Evolutionary conservation across 441 rosid species (phyloP).

Genomic region (Breynia disticha): DNA sequence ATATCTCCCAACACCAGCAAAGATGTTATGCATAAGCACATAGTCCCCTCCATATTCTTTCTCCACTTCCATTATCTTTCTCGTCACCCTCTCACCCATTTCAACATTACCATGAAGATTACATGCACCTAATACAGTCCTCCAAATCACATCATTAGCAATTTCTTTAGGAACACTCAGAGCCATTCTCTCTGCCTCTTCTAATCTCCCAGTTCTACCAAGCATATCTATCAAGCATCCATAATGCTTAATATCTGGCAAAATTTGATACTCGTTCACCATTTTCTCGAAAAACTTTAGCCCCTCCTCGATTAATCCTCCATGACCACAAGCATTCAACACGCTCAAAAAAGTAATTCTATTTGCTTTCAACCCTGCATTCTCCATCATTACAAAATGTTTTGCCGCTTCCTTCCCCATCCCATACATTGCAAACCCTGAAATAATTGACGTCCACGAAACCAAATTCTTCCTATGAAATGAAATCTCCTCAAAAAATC

Average conservation of each 20-base stretch:
- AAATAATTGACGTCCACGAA: slow-evolving; percentile 76
- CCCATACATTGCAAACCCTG: slow-evolving; percentile 73
- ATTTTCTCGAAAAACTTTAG: slow-evolving; percentile 53
- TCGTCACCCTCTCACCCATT: slow-evolving; percentile 63
- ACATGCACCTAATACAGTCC: slow-evolving; percentile 79
- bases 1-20: slow-evolving; percentile 58
- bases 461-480: slow-evolving; percentile 46
- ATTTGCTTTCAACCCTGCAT: slow-evolving; percentile 45
- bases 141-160: slow-evolving; percentile 53
- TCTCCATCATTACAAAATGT: slow-evolving; percentile 50
- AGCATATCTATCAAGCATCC: slow-evolving; percentile 80
- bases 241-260: slow-evolving; percentile 57
- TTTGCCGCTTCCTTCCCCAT: slow-evolving; percentile 63
- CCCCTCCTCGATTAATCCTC: slow-evolving; percentile 73
- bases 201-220: slow-evolving; percentile 70
- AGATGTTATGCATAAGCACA: slow-evolving; percentile 61
- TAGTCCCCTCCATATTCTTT: slow-evolving; percentile 73
- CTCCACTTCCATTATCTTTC: slow-evolving; percentile 60
- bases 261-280: slow-evolving; percentile 37
- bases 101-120: slow-evolving; percentile 61
- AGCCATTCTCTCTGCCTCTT: slow-evolving; percentile 73
- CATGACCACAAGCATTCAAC: slow-evolving; percentile 82
- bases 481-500: slow-evolving; percentile 41
- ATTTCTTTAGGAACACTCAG: slow-evolving; percentile 42
- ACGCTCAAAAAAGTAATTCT: slow-evolving; percentile 65